Conservation (phyloP, 345 rosid genomes). For the Linum lewisii region DNA sequence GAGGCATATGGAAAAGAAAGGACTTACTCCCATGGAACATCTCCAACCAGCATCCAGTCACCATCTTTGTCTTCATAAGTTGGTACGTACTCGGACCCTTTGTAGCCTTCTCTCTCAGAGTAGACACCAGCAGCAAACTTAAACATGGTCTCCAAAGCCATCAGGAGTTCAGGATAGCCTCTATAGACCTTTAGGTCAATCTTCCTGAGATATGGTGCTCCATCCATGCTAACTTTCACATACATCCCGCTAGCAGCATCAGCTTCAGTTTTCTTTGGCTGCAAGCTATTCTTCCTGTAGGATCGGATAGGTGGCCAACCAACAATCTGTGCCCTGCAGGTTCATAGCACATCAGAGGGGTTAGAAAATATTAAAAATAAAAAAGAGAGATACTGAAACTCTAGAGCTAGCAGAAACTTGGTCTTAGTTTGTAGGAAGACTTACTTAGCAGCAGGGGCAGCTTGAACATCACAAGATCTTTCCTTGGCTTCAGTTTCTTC, state of each 20-base stretch:
- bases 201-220: slow-evolving; percentile 77
- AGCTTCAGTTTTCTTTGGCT: slow-evolving; percentile 37
- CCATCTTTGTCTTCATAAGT: slow-evolving; percentile 85
- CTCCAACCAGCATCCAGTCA: slow-evolving; percentile 86
- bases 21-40: slow-evolving; percentile 73
- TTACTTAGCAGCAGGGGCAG: slow-evolving; percentile 8
- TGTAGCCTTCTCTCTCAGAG: slow-evolving; percentile 65
- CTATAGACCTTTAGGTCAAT: slow-evolving; percentile 52
- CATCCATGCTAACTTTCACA: slow-evolving; percentile 87
- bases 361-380: background rate
- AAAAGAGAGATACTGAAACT: background rate
- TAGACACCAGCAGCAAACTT: slow-evolving; percentile 53
- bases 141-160: slow-evolving; percentile 66
- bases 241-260: slow-evolving; percentile 40
- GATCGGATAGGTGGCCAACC: slow-evolving; percentile 95
- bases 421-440: background rate
- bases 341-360: background rate
- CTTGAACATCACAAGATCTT: background rate
- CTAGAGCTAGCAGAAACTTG: background rate
- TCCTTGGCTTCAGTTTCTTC: background rate
- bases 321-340: slow-evolving; percentile 55
- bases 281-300: slow-evolving; percentile 56
- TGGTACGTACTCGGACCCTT: slow-evolving; percentile 58
- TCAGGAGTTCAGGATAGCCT: slow-evolving; percentile 48
- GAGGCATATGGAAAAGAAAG: background rate